Conservation (phyloP, 495 filamentous ascomycete species). For the Penicillium verhagenii region DNA sequence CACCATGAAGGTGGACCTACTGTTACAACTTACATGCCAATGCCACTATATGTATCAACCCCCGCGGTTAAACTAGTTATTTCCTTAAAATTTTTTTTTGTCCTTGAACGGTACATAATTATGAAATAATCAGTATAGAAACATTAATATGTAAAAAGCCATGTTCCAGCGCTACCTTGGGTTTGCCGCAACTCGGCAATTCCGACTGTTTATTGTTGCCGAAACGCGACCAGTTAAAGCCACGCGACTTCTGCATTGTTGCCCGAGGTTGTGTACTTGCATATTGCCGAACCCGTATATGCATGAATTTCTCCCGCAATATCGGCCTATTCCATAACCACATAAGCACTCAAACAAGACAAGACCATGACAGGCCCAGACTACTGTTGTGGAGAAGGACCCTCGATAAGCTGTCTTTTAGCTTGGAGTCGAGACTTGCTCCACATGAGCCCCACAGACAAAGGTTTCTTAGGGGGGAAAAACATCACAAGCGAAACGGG, state of each 20-base stretch:
- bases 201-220: background rate
- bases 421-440: background rate
- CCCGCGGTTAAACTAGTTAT: no score
- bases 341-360: background rate
- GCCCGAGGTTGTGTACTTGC: background rate
- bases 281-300: background rate
- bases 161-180: background rate
- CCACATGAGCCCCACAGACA: background rate
- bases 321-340: no score
- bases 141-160: no score
- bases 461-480: background rate
- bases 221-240: background rate
- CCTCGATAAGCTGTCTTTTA: background rate
- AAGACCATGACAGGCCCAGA: background rate
- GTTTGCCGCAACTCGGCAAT: no score
- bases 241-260: background rate
- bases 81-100: no score
- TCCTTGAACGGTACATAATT: no score
- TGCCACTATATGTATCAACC: no score
- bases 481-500: background rate
- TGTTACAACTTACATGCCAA: no score
- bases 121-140: no score
- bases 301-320: background rate
- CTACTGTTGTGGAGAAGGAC: background rate
- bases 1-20: no score